Evolutionary conservation across 2,329 filamentous ascomycete genomes (phyloP).

Genomic region (Penicillium freii): DNA sequence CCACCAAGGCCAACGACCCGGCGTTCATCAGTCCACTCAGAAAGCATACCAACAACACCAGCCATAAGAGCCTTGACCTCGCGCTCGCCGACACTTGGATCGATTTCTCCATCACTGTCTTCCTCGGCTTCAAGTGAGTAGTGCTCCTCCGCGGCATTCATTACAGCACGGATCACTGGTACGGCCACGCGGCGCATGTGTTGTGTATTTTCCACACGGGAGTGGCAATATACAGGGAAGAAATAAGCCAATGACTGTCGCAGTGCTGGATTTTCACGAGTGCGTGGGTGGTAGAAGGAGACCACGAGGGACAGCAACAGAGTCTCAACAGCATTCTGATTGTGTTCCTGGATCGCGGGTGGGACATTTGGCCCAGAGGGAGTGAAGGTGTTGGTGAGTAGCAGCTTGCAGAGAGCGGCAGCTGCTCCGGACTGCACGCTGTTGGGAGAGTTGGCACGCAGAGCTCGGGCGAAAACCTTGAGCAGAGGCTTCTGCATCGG

Average conservation of each 20-base stretch:
- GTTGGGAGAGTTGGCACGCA: slow-evolving; percentile 67
- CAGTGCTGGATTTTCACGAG: slow-evolving; percentile 73
- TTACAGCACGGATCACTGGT: slow-evolving; percentile 69
- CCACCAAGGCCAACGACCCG: slow-evolving; percentile 65
- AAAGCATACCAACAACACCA: slow-evolving; percentile 73
- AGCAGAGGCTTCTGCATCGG: slow-evolving; percentile 62
- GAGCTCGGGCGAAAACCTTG: slow-evolving; percentile 80
- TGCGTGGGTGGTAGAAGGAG: slow-evolving; percentile 86
- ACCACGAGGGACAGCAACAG: slow-evolving; percentile 82
- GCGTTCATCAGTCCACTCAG: slow-evolving; percentile 93
- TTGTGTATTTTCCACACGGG: slow-evolving; percentile 74
- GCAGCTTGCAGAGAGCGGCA: slow-evolving; percentile 77
- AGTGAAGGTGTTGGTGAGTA: slow-evolving; percentile 72
- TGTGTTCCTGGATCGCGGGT: slow-evolving; percentile 40
- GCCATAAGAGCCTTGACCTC: slow-evolving; percentile 57
- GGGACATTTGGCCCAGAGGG: slow-evolving; percentile 55
- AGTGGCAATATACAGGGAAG: slow-evolving; percentile 90
- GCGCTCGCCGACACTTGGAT: slow-evolving; percentile 71
- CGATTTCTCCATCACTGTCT: slow-evolving; percentile 69
- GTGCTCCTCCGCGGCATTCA: slow-evolving; percentile 58
- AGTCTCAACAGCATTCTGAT: slow-evolving; percentile 62
- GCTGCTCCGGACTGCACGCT: slow-evolving; percentile 79
- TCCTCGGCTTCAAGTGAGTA: slow-evolving; percentile 72
- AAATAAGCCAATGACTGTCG: slow-evolving; percentile 90
- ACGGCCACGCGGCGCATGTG: slow-evolving; percentile 74